These are phyloP conservation scores for Schizochytrium sp. DNA, from an alignment of 108 stramenopile species.

Conservation along the genomic window DNA sequence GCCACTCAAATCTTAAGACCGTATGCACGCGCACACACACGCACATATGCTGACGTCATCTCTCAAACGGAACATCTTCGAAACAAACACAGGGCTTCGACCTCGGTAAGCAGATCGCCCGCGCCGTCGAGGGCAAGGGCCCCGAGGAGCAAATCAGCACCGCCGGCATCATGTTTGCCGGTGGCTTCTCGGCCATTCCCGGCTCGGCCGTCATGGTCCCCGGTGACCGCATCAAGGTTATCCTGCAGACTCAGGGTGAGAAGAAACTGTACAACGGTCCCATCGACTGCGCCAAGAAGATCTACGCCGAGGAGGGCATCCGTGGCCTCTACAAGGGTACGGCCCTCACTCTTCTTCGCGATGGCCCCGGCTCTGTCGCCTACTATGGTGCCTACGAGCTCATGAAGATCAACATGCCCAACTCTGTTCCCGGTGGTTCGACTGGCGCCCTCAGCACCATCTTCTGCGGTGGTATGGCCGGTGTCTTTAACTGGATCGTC, in stretches of 20 bases:
- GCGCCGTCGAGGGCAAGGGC: slow-evolving; percentile 1
- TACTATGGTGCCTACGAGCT: slow-evolving; percentile 76
- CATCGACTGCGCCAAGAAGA: slow-evolving; percentile 55
- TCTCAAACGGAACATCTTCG: background rate
- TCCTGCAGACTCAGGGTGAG: slow-evolving; percentile 72
- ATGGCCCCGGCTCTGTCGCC: slow-evolving; percentile 72
- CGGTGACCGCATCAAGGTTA: slow-evolving; percentile 75
- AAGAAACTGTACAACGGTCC: slow-evolving; percentile 54
- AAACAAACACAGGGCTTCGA: slow-evolving; percentile 52
- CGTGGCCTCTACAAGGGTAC: slow-evolving; percentile 64
- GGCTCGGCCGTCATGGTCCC: slow-evolving; percentile 70
- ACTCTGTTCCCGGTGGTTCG: slow-evolving; percentile 31
- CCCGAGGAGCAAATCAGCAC: slow-evolving; percentile 48
- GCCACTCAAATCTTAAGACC: background rate
- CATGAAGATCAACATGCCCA: slow-evolving; percentile 54
- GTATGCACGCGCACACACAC: background rate
- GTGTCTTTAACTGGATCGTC: slow-evolving; percentile 73
- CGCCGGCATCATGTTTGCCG: slow-evolving; percentile 60
- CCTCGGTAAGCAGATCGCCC: slow-evolving; percentile 55
- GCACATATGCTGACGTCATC: background rate
- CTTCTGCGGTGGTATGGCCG: slow-evolving; percentile 72
- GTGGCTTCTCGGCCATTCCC: slow-evolving; percentile 69
- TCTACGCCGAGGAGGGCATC: slow-evolving; percentile 65
- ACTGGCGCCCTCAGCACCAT: slow-evolving; percentile 58
- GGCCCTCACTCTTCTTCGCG: slow-evolving; percentile 64